Evolutionary conservation across 1,284 basidiomycete species (phyloP).

Genomic region (Austropuccinia psidii): DNA sequence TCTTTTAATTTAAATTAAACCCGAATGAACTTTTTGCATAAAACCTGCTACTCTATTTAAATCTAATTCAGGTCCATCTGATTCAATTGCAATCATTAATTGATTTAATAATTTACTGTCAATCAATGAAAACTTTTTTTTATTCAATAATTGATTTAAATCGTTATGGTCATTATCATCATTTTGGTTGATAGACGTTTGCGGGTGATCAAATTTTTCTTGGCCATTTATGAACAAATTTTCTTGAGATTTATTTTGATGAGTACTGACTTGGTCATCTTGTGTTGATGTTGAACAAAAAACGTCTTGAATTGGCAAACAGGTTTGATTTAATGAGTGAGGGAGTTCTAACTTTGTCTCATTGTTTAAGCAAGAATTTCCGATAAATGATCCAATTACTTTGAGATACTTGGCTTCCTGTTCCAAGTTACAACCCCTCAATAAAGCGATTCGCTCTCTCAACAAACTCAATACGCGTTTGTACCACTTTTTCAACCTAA

Average conservation of each 20-base stretch:
- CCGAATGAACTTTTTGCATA: conserved; percentile 30
- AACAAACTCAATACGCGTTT: conserved; percentile 65
- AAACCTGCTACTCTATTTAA: conserved; percentile 37
- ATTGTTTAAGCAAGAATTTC: conserved; percentile 33
- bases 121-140: conserved; percentile 12
- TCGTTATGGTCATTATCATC: not conserved
- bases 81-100: conserved; percentile 63
- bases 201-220: not conserved
- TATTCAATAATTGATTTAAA: not conserved
- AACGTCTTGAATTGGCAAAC: not conserved
- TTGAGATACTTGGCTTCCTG: conserved; percentile 41
- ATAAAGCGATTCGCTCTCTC: conserved; percentile 39
- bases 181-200: not conserved
- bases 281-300: no score
- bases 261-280: no score
- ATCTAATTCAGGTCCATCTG: conserved; percentile 53
- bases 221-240: no score
- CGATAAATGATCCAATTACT: conserved; percentile 40
- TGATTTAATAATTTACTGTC: conserved; percentile 50
- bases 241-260: no score
- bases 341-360: conserved; percentile 1
- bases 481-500: conserved; percentile 73
- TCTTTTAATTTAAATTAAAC: not conserved
- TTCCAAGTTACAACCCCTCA: conserved; percentile 41
- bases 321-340: not conserved